These are phyloP conservation scores for Candida parachauliodes DNA, from an alignment of 805 yeast genomes.

Conservation along the genomic window DNA sequence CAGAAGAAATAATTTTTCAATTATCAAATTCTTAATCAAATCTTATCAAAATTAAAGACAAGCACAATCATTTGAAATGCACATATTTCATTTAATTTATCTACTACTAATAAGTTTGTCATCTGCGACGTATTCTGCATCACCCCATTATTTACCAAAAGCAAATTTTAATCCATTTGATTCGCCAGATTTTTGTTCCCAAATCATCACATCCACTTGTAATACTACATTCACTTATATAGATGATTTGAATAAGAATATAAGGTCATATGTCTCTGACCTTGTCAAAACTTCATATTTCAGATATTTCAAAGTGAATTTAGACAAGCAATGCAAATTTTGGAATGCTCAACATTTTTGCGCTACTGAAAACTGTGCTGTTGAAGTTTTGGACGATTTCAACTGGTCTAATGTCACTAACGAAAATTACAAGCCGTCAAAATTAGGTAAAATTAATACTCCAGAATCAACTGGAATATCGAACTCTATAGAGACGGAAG, in stretches of 20 bases:
- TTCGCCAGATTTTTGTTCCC: constrained; percentile 43
- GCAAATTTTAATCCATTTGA: constrained; percentile 33
- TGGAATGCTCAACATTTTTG: constrained; percentile 82
- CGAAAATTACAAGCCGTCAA: constrained; percentile 70
- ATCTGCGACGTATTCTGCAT: background rate
- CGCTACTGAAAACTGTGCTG: constrained; percentile 85
- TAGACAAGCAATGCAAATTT: constrained; percentile 81
- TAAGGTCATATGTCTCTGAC: constrained; percentile 48
- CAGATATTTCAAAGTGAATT: constrained; percentile 79
- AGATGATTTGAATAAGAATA: constrained; percentile 30
- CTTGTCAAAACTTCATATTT: constrained; percentile 77
- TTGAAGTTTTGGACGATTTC: constrained; percentile 72
- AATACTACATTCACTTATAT: constrained; percentile 44
- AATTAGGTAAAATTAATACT: constrained; percentile 47
- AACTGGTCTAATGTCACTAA: constrained; percentile 50
- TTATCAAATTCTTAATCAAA: too few relatives aligned
- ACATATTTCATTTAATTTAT: constrained; percentile 1
- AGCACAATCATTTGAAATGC: too few relatives aligned
- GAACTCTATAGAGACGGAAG: constrained; percentile 9
- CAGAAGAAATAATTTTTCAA: background rate
- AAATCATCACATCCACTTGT: constrained; percentile 41
- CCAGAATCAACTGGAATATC: constrained; percentile 14
- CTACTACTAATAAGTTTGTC: constrained; percentile 4
- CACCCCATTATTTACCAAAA: constrained; percentile 6
- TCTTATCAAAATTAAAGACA: too few relatives aligned